Conservation (phyloP, 2,329 filamentous ascomycete genomes). For the Fusarium devonianum region DNA sequence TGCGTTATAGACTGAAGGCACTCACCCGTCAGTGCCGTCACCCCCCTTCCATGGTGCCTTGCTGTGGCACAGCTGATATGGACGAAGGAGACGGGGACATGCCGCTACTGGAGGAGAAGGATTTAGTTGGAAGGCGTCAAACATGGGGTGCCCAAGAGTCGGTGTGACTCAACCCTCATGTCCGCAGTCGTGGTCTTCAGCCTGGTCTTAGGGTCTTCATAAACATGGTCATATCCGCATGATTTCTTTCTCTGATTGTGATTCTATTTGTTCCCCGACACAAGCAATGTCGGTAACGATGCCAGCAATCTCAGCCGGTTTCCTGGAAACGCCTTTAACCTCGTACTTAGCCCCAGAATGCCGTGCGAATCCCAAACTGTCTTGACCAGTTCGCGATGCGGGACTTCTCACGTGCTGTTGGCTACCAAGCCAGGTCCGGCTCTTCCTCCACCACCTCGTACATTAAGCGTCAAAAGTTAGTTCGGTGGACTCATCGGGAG, state of each 20-base stretch:
- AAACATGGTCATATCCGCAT: background rate
- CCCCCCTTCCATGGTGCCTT: background rate
- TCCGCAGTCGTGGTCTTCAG: background rate
- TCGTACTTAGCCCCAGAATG: background rate
- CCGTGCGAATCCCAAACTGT: background rate
- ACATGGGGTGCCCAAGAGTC: background rate
- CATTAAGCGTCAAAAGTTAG: background rate
- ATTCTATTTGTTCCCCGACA: background rate
- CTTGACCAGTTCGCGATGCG: background rate
- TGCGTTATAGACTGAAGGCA: background rate
- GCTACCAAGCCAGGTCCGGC: background rate
- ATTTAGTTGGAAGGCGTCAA: background rate
- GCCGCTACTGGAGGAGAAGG: background rate
- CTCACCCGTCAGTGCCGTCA: background rate
- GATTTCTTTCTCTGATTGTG: background rate
- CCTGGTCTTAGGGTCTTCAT: background rate
- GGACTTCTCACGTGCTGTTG: background rate
- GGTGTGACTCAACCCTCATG: constrained; percentile 1
- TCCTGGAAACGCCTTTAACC: background rate
- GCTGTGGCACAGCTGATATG: background rate
- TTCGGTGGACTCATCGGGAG: background rate
- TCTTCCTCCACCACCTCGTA: background rate
- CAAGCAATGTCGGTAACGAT: background rate
- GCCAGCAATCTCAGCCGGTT: background rate
- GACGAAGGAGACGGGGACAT: background rate